Evolutionary conservation across 768 basidiomycete species (phyloP), one percentile per base, ranked within the genome.

Genomic region (Tulasnella sp.): DNA sequence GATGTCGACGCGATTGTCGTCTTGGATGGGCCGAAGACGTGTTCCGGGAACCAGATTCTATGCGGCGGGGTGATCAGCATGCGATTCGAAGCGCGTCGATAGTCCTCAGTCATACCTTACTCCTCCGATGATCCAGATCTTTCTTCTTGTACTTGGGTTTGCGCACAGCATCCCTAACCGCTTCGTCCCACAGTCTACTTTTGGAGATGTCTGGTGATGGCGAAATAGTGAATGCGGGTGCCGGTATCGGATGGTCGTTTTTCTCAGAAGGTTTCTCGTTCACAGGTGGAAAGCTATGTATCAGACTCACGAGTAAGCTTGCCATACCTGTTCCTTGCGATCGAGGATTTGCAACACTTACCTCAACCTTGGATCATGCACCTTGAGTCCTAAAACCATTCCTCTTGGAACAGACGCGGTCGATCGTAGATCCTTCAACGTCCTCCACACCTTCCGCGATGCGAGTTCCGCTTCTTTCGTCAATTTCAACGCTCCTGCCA

Each of bases 291-390:
- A 91, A 93, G 63, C 92, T 93, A 53, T 1, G 34, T 38, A 38
- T 15, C 7, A 38, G 34, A 38, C n/a, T 17, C 27, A 54, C 21
- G 50, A 49, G 49, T 38, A 5, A 50, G 42, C 12, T 44, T 24
- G 31, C 21, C 10, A n/a, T 21, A 22, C 2, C 29, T 2, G 49
- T 3, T 15, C 45, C 51, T 29, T 22, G 17, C 4, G 31, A 21
- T 22, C 29, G 27, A 48, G 45, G 4, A n/a, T 34, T 19, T 1
- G 46, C 7, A 19, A 15, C 10, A 68, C 80, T 31, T 63, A 93
- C 93, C 76, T 85, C 11, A 97, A 73, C 49, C 94, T 78, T 11
- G 94, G 94, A 69, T 99, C 94, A 41, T 85, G 72, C 0, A 91
- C 86, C 42, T 76, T 83, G 60, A 91, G 78, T 0, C 91, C 91